Conservation (phyloP, 2,329 filamentous ascomycete species). For the Cercospora sp. region DNA sequence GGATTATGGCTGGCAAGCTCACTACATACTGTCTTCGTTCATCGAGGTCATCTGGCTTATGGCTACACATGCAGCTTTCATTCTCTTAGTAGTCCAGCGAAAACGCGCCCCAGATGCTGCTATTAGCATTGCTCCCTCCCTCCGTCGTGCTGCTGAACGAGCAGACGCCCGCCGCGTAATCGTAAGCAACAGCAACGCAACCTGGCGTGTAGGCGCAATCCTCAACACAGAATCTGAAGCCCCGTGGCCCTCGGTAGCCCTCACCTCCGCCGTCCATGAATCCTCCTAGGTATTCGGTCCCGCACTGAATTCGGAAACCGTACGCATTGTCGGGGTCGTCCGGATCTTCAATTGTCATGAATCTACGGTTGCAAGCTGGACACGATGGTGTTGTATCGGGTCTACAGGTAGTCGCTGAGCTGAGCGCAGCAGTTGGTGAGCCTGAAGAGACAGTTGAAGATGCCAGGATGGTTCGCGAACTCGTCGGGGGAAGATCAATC, state of each 20-base stretch:
- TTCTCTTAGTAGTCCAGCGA: neutral
- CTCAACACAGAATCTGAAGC: constrained; percentile 29
- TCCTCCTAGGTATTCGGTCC: constrained; percentile 33
- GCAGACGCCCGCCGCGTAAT: constrained; percentile 5
- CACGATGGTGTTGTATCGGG: constrained; percentile 17
- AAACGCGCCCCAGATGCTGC: constrained; percentile 3
- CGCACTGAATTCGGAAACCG: constrained; percentile 29
- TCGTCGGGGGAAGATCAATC: neutral
- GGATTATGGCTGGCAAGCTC: neutral
- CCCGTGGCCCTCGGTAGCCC: neutral
- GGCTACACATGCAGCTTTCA: neutral
- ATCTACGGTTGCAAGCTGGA: constrained; percentile 25
- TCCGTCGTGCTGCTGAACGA: constrained; percentile 9
- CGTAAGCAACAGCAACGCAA: constrained; percentile 32
- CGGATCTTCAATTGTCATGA: constrained; percentile 14
- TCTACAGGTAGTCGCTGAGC: neutral
- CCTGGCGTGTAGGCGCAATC: constrained; percentile 26
- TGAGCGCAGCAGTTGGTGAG: neutral
- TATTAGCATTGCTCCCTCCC: neutral
- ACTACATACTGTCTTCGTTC: neutral
- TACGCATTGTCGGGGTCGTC: constrained; percentile 7
- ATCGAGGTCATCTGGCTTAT: neutral
- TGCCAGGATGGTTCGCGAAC: neutral
- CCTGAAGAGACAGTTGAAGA: neutral
- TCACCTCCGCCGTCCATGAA: constrained; percentile 24